Conservation (phyloP, 495 filamentous ascomycete genomes). For the Rusavskia elegans region DNA sequence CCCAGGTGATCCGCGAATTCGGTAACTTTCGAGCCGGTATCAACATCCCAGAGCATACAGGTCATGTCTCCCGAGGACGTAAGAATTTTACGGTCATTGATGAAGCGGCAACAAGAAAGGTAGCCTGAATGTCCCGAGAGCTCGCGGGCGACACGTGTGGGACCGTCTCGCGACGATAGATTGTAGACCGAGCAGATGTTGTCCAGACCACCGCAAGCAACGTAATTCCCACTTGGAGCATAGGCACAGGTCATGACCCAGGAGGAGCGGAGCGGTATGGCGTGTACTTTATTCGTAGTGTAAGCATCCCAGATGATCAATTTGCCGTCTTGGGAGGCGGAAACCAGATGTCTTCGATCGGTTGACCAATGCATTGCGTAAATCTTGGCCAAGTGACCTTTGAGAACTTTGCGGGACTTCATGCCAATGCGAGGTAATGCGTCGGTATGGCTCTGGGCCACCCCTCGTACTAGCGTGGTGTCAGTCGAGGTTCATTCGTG, state of each 20-base stretch:
- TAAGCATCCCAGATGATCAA: constrained; percentile 99
- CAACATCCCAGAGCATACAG: constrained; percentile 99
- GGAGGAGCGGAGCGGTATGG: constrained; percentile 93
- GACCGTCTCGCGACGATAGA: constrained; percentile 86
- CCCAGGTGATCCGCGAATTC: constrained; percentile 98
- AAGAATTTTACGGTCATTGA: constrained; percentile 94
- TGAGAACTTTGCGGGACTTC: constrained; percentile 88
- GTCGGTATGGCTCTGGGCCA: constrained; percentile 79
- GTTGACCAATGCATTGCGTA: constrained; percentile 99
- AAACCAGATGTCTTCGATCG: constrained; percentile 92
- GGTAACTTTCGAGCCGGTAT: constrained; percentile 90
- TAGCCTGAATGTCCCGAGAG: constrained; percentile 95
- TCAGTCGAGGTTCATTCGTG: constrained; percentile 12
- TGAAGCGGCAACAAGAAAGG: constrained; percentile 95
- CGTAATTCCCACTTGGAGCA: constrained; percentile 93
- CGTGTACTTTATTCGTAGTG: constrained; percentile 98
- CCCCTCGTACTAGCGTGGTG: constrained; percentile 58
- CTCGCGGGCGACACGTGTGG: constrained; percentile 89
- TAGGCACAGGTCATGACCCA: constrained; percentile 99
- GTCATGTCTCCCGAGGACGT: constrained; percentile 99
- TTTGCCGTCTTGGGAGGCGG: constrained; percentile 96
- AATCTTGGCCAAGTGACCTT: constrained; percentile 96
- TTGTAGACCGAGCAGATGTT: constrained; percentile 99
- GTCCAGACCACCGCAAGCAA: constrained; percentile 94
- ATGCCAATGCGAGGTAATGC: constrained; percentile 81